Percentiles rank a stretch among this genome's conserved stretches.
phyloP scores from a whole-genome alignment of 495 filamentous ascomycete genomes.

The Hypoxylon intermedium region DNA sequence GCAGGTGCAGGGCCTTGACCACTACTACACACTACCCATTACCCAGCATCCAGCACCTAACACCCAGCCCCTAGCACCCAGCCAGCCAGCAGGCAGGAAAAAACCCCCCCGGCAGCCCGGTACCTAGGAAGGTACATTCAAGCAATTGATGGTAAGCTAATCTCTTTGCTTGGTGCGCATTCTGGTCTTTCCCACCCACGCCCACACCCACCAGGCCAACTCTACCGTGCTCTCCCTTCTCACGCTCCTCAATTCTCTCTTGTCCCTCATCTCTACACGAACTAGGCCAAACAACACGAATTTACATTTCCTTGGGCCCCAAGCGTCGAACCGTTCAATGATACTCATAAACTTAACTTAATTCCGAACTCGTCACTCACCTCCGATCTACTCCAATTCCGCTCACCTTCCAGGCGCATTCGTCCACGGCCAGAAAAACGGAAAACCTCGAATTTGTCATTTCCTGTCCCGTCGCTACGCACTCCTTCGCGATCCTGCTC shows the following conservation, averaged over 20 bases:
- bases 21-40: no score
- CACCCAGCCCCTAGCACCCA: conserved; percentile 13
- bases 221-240: conserved; percentile 43
- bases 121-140: conserved; percentile 1
- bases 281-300: conserved; percentile 38
- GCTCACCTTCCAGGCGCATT: conserved; percentile 40
- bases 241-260: conserved; percentile 41
- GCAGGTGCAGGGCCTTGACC: conserved; percentile 24
- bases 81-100: no score
- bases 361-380: conserved; percentile 36
- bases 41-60: conserved; percentile 11
- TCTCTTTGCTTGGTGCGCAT: conserved; percentile 44
- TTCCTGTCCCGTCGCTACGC: conserved; percentile 29
- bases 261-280: conserved; percentile 26
- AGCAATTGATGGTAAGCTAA: conserved; percentile 16
- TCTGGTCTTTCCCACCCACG: conserved; percentile 44
- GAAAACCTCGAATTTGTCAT: conserved; percentile 28
- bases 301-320: conserved; percentile 27
- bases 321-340: conserved; percentile 36
- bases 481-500: conserved; percentile 29
- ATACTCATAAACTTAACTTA: conserved; percentile 35
- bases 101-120: not conserved
- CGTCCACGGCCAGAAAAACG: conserved; percentile 11
- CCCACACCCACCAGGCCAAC: no score
- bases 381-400: conserved; percentile 34